Conservation (phyloP, 2,329 filamentous ascomycete species). For the Cladobotryum protrusum region DNA sequence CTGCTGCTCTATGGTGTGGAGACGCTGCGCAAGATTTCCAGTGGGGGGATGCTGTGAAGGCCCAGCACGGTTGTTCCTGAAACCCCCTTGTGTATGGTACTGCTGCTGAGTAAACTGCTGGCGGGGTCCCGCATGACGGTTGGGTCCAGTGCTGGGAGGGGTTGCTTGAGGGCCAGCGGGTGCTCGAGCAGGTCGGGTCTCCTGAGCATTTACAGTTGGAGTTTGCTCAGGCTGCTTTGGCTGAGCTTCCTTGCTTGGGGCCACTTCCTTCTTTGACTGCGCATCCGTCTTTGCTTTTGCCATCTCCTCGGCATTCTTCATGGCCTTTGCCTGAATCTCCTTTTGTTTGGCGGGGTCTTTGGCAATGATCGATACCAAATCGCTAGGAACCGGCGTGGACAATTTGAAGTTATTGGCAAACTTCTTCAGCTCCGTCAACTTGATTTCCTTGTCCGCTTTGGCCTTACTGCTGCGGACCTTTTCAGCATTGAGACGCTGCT, state of each 20-base stretch:
- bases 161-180: conserved; percentile 28
- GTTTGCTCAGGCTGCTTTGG: conserved; percentile 27
- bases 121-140: conserved; percentile 44
- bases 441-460: conserved; percentile 78
- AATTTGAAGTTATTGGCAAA: conserved; percentile 94
- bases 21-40: conserved; percentile 43
- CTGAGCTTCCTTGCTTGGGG: conserved; percentile 40
- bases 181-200: conserved; percentile 28
- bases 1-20: conserved; percentile 47
- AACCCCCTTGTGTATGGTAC: conserved; percentile 39
- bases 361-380: conserved; percentile 89
- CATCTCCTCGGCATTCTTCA: conserved; percentile 64
- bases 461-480: conserved; percentile 52
- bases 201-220: conserved; percentile 15
- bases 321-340: conserved; percentile 83
- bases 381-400: conserved; percentile 81
- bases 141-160: conserved; percentile 23
- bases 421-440: conserved; percentile 89
- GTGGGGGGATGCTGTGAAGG: conserved; percentile 38
- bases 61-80: conserved; percentile 41
- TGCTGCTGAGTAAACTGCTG: conserved; percentile 41
- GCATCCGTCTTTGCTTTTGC: conserved; percentile 48
- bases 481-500: conserved; percentile 50
- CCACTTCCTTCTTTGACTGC: conserved; percentile 36
- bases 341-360: conserved; percentile 95